Evolutionary conservation across 257 asterid species (phyloP).

Genomic region (Primulina eburnea): DNA sequence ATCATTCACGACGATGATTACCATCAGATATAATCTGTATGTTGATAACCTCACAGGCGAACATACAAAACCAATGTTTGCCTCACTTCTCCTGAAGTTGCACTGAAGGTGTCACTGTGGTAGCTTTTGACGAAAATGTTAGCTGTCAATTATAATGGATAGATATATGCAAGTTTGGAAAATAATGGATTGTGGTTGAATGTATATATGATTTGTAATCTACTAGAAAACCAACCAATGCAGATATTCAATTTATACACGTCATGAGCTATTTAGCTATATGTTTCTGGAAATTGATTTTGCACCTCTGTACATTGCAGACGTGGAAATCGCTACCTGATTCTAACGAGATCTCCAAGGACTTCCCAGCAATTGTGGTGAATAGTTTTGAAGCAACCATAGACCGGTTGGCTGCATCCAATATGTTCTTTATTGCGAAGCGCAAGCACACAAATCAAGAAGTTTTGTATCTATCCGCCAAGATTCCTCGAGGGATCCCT

Average conservation of each 20-base stretch:
- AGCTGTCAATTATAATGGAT: background rate
- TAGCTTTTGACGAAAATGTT: constrained; percentile 4
- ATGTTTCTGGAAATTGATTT: constrained; percentile 20
- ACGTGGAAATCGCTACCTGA: constrained; percentile 99
- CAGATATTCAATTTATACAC: background rate
- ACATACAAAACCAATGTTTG: background rate
- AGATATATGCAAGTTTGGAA: background rate
- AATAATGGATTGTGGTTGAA: background rate
- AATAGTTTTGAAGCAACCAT: constrained; percentile 64
- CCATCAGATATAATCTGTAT: background rate
- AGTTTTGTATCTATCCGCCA: constrained; percentile 87
- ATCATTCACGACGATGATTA: background rate
- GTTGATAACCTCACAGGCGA: background rate
- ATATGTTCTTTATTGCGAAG: constrained; percentile 90
- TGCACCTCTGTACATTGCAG: constrained; percentile 35
- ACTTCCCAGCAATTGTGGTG: constrained; percentile 68
- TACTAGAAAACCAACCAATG: background rate
- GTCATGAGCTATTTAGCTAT: background rate
- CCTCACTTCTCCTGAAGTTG: constrained; percentile 3
- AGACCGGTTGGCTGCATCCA: constrained; percentile 65
- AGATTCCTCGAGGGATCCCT: constrained; percentile 77
- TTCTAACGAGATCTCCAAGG: constrained; percentile 80
- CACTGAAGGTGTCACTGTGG: constrained; percentile 4
- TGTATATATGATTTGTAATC: background rate
- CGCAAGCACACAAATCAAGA: constrained; percentile 88